Conservation (phyloP, 2,329 filamentous ascomycete genomes). For the Fusarium pseudoanthophilum region DNA sequence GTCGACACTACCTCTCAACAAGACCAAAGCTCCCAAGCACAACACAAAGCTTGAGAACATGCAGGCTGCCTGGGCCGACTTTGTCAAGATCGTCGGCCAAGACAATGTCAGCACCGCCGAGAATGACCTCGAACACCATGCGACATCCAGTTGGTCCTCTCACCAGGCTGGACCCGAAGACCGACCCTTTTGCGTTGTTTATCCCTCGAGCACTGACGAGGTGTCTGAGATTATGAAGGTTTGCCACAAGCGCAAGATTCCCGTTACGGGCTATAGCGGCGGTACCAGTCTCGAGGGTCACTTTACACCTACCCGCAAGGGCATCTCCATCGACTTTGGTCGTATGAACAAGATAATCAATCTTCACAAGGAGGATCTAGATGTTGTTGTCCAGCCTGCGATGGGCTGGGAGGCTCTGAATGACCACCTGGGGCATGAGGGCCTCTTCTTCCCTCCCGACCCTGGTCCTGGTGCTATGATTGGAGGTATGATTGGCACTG, state of each 20-base stretch:
- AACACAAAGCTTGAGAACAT: conserved; percentile 71
- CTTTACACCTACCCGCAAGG: conserved; percentile 83
- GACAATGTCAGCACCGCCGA: conserved; percentile 72
- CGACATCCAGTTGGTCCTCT: conserved; percentile 72
- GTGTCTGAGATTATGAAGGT: conserved; percentile 90
- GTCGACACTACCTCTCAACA: conserved; percentile 69
- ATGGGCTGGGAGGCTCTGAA: conserved; percentile 90
- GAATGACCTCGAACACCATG: conserved; percentile 65
- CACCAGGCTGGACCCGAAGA: conserved; percentile 62
- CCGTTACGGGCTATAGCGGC: conserved; percentile 87
- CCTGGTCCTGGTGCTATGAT: conserved; percentile 93
- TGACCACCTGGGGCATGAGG: conserved; percentile 76
- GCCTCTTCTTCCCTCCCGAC: conserved; percentile 91
- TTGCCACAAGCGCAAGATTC: conserved; percentile 82
- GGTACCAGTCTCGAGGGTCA: conserved; percentile 92
- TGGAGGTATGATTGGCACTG: conserved; percentile 85
- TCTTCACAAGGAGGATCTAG: conserved; percentile 81
- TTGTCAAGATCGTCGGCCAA: conserved; percentile 70
- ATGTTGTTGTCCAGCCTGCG: conserved; percentile 81
- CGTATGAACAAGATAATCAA: conserved; percentile 84
- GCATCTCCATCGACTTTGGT: conserved; percentile 86
- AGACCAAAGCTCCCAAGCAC: conserved; percentile 63
- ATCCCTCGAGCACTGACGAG: conserved; percentile 81
- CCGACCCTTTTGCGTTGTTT: conserved; percentile 76
- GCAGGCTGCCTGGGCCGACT: conserved; percentile 77